A percentile compares a stretch with the other conserved stretches of the same genome.
phyloP scores from a whole-genome alignment of 1,139 yeast genomes.

The Zygosaccharomyces pseudobailii region DNA sequence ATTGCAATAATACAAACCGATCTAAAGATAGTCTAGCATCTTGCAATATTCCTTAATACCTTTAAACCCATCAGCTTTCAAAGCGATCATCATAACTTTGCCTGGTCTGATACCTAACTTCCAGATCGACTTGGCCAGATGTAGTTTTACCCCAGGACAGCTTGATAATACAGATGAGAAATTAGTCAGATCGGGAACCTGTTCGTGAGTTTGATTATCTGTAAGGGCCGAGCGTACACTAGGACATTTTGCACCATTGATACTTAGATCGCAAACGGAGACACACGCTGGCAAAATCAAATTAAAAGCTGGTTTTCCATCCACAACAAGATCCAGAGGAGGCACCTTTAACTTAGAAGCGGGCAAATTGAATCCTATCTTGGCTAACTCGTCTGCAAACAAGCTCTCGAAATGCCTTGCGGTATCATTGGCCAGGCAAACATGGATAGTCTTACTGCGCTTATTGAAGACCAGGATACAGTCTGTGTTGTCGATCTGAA shows the following conservation, averaged over 20 bases:
- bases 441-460: constrained; percentile 27
- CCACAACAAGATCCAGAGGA: background rate
- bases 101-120: constrained; percentile 23
- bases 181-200: constrained; percentile 19
- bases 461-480: constrained; percentile 28
- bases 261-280: constrained; percentile 20
- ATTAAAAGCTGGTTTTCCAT: constrained; percentile 8
- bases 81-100: constrained; percentile 25
- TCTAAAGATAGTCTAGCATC: constrained; percentile 13
- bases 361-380: constrained; percentile 12
- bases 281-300: constrained; percentile 28
- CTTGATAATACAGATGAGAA: constrained; percentile 7
- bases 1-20: background rate
- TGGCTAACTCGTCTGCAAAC: constrained; percentile 20
- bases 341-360: constrained; percentile 11
- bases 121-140: constrained; percentile 31
- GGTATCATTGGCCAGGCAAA: constrained; percentile 30
- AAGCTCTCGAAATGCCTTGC: constrained; percentile 31
- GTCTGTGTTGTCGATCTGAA: constrained; percentile 46
- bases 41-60: constrained; percentile 25
- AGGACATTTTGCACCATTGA: constrained; percentile 24
- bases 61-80: constrained; percentile 25
- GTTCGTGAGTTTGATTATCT: constrained; percentile 20
- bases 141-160: constrained; percentile 24
- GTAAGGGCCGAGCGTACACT: constrained; percentile 23